Base-by-base conservation (phyloP, 306 rosid species). In the Lupinus albus region DNA sequence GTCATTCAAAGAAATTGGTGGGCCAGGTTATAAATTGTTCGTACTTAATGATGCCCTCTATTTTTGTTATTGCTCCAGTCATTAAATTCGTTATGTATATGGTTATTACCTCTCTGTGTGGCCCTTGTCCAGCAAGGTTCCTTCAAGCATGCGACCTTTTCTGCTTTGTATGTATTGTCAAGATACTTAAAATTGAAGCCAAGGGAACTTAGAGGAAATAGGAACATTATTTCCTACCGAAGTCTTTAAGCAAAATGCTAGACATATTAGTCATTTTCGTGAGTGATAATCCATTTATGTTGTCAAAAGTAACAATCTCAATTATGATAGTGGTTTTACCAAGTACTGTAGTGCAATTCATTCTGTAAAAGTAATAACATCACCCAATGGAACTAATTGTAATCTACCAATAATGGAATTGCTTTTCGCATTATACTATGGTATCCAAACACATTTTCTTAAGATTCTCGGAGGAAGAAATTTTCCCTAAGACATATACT, bases 361-460 rank as follows among this genome's bases (percentile, higher is more conserved):
- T 50, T 33, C 7, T 18, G 68, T 61, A 7, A 35, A 61, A 28
- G 48, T 68, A 55, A 55, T 28, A 33, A 41, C 14, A 47, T 42
- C 9, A 61, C 57, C 50, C 36, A 21, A 47, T 64, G 63, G 62
- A 62, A 45, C 44, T 38, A 73, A 56, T 70, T 54, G 76, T 35
- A 54, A 45, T 73, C 13, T 54, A 13, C 35, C 58, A 14, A 8
- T 42, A 41, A 47, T 56, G 15, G 21, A 60, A 15, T 64, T 57
- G 63, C 39, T 65, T 14, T 16, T n/a, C 3, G 28, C 8, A 9
- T 33, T 12, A 12, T 56, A 11, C 14, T 21, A 12, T 48, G 42
- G 17, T 64, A 47, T 39, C 7, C 32, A 48, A 36, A 33, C 14
- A 18, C 81, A 70, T 71, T 64, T 64, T 65, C 45, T 64, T 49